Evolutionary conservation across 225 moss, liverwort and hornwort species (phyloP), one percentile per base, ranked within the genome.

Genomic region (Sphagnum tenellum): DNA sequence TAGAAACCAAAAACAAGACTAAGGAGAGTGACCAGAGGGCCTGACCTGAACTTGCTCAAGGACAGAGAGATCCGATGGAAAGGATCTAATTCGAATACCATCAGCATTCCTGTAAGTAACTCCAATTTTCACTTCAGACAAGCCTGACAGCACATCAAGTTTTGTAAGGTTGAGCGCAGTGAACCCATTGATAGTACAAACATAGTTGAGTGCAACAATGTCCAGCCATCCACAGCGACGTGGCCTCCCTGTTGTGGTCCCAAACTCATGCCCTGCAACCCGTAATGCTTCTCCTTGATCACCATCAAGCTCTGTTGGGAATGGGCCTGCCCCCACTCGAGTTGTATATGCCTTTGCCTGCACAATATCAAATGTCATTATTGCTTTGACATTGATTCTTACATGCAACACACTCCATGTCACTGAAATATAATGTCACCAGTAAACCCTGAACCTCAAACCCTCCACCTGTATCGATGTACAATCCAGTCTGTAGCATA

Each of bases 161-260:
- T 98, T 98, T 4, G 98, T 98, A 44, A 98, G 86, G 71, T 98
- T 98, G 59, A 98, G 80, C 59, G 89, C 78, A 47, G 93, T 90
- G 68, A 93, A 98, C 52, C 98, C 98, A 70, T 98, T 98, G 12
- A 98, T 82, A 54, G 87, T 90, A 75, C 93, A 93, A 2, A 86
- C 80, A 67, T 80, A 98, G 49, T 89, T 86, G 56, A 98, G 78
- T 5, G 98, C 98, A 46, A 93, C 89, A 3, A 98, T 57, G 66
- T 98, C 98, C 70, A 98, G 76, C 98, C 98, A 98, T 11, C 98
- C 93, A 81, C 98, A 98, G 8, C 98, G 89, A 61, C 98, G 93
- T 55, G 98, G 90, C 68, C 98, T 80, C 58, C 98, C 98, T 12
- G 98, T 98, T 51, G 98, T 98, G 44, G 93, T 93, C 57, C 98